Evolutionary conservation across 2,329 filamentous ascomycete genomes (phyloP), one percentile per base, ranked within the genome.

Genomic region (Incumbomyces delicatus): DNA sequence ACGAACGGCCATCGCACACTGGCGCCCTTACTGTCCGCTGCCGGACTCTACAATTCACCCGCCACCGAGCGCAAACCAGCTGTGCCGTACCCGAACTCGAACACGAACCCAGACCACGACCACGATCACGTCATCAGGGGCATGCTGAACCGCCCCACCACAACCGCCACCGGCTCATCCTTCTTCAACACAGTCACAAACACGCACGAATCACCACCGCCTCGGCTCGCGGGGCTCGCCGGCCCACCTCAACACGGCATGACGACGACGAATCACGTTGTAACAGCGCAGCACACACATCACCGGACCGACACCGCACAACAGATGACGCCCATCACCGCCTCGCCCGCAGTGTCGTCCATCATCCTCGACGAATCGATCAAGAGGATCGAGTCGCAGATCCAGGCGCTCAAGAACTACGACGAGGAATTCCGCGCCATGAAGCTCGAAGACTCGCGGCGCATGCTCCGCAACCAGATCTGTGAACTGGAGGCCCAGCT

Each of bases 341-440:
- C 36, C 2, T 29, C 42, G 7, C 44, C 44, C 2, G 22, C 29
- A 33, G 18, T n/a, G 17, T 40, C 18, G 37, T 41, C 16, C 35
- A 33, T n/a, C 22, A 49, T 50, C 10, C 46, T 57, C 6, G 55
- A 57, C 38, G 52, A 51, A 2, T 48, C 43, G 6, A 56, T 57
- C 18, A 39, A 44, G 12, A 51, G 52, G 37, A 47, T 57, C 20
- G 52, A 57, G 42, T 36, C 38, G 18, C 53, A 52, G 44, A 34
- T 56, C 18, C 40, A 38, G 18, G 54, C 48, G 29, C 44, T 57
- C 18, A 50, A 46, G 31, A 54, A 51, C 36, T 57, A 56, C 33
- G 55, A 57, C 37, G 51, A 53, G 30, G 55, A 57, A 32, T 57
- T 57, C 41, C 49, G 53, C 22, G 52, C 49, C 4, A 40, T 57